These are phyloP conservation scores for Hyaloscypha finlandica DNA, from an alignment of 495 filamentous ascomycete species.

Conservation along the genomic window DNA sequence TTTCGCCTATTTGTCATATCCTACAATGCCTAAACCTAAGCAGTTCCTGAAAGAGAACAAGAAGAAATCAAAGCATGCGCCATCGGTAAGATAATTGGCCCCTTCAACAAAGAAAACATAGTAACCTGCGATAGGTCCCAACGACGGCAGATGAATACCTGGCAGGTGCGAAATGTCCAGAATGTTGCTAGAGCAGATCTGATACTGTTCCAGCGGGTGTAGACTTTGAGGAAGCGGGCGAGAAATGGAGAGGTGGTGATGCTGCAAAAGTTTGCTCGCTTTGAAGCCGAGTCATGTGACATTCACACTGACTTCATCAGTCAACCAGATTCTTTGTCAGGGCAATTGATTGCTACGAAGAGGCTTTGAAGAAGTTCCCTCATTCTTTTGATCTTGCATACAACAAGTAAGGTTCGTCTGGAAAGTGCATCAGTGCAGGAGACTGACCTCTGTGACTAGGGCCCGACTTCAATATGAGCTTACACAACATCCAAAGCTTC, in stretches of 20 bases:
- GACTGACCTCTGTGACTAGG: conserved; percentile 38
- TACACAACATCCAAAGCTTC: conserved; percentile 59
- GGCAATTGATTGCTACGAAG: conserved; percentile 65
- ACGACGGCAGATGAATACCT: conserved; percentile 64
- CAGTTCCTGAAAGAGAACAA: conserved; percentile 51
- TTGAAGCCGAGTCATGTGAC: neutral
- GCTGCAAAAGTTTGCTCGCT: conserved; percentile 50
- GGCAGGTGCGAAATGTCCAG: conserved; percentile 43
- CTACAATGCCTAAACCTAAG: conserved; percentile 56
- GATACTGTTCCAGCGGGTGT: conserved; percentile 53
- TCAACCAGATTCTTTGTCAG: conserved; percentile 66
- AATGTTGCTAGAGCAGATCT: conserved; percentile 13
- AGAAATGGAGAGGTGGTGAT: conserved; percentile 75
- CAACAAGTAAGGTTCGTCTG: conserved; percentile 58
- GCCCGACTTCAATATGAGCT: conserved; percentile 67
- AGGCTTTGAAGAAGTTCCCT: conserved; percentile 59
- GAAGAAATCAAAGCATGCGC: conserved; percentile 36
- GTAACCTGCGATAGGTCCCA: conserved; percentile 44
- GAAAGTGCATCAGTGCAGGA: conserved; percentile 10
- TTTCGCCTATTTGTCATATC: neutral
- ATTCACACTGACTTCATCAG: conserved; percentile 14
- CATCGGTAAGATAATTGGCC: conserved; percentile 17
- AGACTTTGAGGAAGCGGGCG: conserved; percentile 66
- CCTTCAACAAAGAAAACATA: neutral
- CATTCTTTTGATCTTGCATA: conserved; percentile 69